Conservation (phyloP, 1,139 yeast species). For the Magnusiomyces suaveolens region DNA sequence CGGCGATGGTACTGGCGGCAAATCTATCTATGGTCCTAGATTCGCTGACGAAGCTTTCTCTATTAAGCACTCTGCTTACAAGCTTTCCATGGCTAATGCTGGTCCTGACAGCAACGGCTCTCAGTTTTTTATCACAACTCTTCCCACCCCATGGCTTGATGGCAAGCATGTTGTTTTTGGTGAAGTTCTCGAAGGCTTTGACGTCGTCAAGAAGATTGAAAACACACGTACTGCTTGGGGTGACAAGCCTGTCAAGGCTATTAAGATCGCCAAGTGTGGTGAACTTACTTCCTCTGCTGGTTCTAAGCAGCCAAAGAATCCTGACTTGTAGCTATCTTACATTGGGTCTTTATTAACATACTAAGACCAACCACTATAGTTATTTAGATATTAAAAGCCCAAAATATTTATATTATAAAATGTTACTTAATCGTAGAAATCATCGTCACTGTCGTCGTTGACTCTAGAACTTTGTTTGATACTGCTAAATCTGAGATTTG, state of each 20-base stretch:
- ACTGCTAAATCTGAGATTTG: constrained; percentile 5
- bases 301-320: constrained; percentile 21
- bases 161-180: constrained; percentile 96
- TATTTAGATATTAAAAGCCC: too few species aligned
- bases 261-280: constrained; percentile 71
- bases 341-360: neutral
- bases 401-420: neutral
- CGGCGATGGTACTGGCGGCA: constrained; percentile 91
- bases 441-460: constrained; percentile 13
- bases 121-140: constrained; percentile 92
- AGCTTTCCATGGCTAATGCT: constrained; percentile 87
- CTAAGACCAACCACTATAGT: too few species aligned
- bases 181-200: constrained; percentile 82
- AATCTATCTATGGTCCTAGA: constrained; percentile 83
- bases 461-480: neutral
- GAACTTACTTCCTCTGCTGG: constrained; percentile 39
- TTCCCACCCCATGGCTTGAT: constrained; percentile 81
- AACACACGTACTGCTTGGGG: constrained; percentile 62
- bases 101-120: constrained; percentile 96
- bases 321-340: constrained; percentile 19
- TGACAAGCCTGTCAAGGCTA: constrained; percentile 56
- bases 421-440: constrained; percentile 12
- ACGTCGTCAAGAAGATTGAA: constrained; percentile 71
- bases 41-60: constrained; percentile 83
- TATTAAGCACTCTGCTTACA: constrained; percentile 56